phyloP scores from a whole-genome alignment of 1,284 basidiomycete genomes.

The Cryptococcus sp. region DNA sequence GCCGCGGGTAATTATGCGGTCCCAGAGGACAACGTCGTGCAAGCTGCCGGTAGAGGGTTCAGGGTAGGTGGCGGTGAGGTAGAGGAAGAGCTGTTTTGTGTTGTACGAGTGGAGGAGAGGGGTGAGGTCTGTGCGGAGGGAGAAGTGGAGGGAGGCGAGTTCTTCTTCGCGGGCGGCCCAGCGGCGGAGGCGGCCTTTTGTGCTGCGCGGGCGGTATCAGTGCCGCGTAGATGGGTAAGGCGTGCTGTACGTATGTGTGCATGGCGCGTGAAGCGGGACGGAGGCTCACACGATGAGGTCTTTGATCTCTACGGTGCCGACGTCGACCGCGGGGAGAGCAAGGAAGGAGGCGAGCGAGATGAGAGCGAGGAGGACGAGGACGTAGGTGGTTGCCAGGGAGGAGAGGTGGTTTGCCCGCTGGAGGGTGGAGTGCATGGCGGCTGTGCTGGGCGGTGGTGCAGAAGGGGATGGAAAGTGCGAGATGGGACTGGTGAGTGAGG shows the following conservation, averaged over 20 bases:
- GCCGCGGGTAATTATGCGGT: conserved; percentile 44
- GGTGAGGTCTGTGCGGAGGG: conserved; percentile 46
- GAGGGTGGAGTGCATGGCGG: conserved; percentile 47
- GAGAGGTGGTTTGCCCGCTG: conserved; percentile 48
- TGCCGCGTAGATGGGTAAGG: too few relatives aligned
- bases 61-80: conserved; percentile 46
- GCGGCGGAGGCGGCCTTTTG: conserved; percentile 34
- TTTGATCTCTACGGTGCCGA: conserved; percentile 40
- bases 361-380: conserved; percentile 47
- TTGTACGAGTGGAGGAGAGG: conserved; percentile 50
- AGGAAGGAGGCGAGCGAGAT: conserved; percentile 45
- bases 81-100: conserved; percentile 52
- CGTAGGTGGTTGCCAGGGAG: conserved; percentile 47
- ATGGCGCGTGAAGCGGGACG: neutral
- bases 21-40: conserved; percentile 51
- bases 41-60: conserved; percentile 21
- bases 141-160: conserved; percentile 46
- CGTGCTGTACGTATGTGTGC: neutral
- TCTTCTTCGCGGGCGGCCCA: conserved; percentile 45
- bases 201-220: conserved; percentile 18
- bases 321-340: conserved; percentile 32
- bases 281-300: conserved; percentile 44
- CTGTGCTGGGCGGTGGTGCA: neutral
- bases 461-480: neutral
- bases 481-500: neutral